Evolutionary conservation across 306 rosid species (phyloP).

Genomic region (Trifolium repens): DNA sequence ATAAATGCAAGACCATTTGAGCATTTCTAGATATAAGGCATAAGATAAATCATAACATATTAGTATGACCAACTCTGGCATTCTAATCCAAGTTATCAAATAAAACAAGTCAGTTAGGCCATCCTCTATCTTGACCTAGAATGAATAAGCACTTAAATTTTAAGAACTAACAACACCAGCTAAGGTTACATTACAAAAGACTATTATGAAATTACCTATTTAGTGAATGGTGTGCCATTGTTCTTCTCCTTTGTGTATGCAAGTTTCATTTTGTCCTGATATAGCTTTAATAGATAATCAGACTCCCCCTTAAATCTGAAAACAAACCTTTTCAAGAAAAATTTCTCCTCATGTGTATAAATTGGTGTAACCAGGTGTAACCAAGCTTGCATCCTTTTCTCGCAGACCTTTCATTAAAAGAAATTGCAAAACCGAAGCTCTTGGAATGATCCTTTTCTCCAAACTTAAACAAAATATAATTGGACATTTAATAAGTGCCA

Average conservation of each 20-base stretch:
- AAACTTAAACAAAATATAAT: slow-evolving; percentile 42
- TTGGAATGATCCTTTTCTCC: slow-evolving; percentile 50
- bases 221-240: neutral
- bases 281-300: neutral
- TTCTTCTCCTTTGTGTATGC: neutral
- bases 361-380: slow-evolving; percentile 7
- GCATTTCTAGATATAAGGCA: neutral
- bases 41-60: neutral
- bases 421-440: slow-evolving; percentile 43
- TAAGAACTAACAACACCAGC: neutral
- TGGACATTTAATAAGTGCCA: neutral
- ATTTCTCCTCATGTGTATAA: neutral
- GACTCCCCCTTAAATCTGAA: neutral
- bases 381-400: slow-evolving; percentile 12
- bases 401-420: slow-evolving; percentile 49
- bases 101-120: neutral
- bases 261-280: neutral
- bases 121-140: neutral
- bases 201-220: too few species aligned
- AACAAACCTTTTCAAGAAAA: neutral
- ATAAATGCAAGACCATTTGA: neutral
- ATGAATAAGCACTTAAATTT: neutral
- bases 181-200: neutral
- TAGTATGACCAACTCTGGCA: neutral
- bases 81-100: neutral